Evolutionary conservation across 352 stramenopile species (phyloP), one percentile per base, ranked within the genome.

Genomic region (Thraustochytrium sp.): DNA sequence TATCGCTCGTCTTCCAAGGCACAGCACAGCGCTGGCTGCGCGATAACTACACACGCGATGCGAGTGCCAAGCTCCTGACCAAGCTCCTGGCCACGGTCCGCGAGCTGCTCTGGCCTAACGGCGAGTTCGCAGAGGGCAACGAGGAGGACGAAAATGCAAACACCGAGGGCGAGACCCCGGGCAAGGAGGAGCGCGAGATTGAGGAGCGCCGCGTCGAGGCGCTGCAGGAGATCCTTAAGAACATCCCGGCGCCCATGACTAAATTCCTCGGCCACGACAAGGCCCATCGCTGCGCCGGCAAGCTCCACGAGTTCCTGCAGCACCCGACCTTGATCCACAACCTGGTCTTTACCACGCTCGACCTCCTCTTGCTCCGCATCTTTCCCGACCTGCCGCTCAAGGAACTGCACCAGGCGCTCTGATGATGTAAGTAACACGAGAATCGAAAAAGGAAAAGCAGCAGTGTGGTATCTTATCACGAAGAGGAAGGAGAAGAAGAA

Each of bases 311-410:
- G 85, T 94, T 95, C 59, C 63, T 94, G 76, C 91, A 95, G 87
- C 90, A 94, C 87, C 90, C 94, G 75, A 86, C 92, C n/a, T 92
- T 94, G 84, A 88, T 94, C 44, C 94, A 94, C 87, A 95, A 94
- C 75, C 74, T 95, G 68, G 68, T 92, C 37, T 94, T 94, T 76
- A 93, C 88, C 82, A 86, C 94, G 75, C 86, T 88, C 51, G 91
- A 94, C 85, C 90, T 93, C 75, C 84, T 94, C 65, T 87, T 93
- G 51, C 85, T 91, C 68, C 90, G 92, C 48, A 84, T 95, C 55
- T 95, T 94, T 61, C 90, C 90, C 0, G 88, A 95, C 68, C 49
- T 80, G 21, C 68, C 68, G 31, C 68, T 80, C 34, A 61, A 80
- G 26, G 68, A 61, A 1, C 51, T 80, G 48, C 68, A 80, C 42